Base-by-base conservation (phyloP, 108 stramenopile genomes). In the Cyclotella atomus region DNA sequence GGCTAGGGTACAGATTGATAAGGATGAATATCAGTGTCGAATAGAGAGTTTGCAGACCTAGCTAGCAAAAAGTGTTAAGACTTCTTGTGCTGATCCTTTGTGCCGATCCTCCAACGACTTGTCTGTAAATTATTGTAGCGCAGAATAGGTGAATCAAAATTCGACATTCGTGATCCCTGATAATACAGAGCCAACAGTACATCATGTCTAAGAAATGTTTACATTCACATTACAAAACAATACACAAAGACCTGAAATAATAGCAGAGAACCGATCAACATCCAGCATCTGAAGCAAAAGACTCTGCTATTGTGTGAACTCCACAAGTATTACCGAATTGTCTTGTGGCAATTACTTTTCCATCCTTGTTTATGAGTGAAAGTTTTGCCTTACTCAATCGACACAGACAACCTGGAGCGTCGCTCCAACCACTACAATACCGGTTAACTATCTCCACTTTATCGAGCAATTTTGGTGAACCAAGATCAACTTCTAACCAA, bases 1-100 rank as follows among this genome's bases (percentile, higher is more conserved):
- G 53, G n/a, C 32, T 2, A 81, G 73, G 62, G 79, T 81, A 2
- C 59, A 81, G 60, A 74, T 81, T 64, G 52, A 43, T 32, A 73
- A 56, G 56, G 25, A 24, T 9, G 68, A 81, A 23, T 81, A 61
- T 57, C 67, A 68, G 41, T 46, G 55, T 52, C 34, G 71, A 59
- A 33, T 64, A 16, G 70, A 59, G 33, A 20, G 21, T 49, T 27
- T 3, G n/a, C n/a, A n/a, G n/a, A n/a, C n/a, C n/a, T n/a, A n/a
- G n/a, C n/a, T n/a, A n/a, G n/a, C n/a, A n/a, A n/a, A n/a, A n/a
- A n/a, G n/a, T n/a, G n/a, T n/a, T n/a, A n/a, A n/a, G n/a, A n/a
- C n/a, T n/a, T n/a, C n/a, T n/a, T n/a, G n/a, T n/a, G n/a, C n/a
- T n/a, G n/a, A n/a, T n/a, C n/a, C n/a, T n/a, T n/a, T n/a, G n/a